Conservation (phyloP, 2,329 filamentous ascomycete species). For the Hypoxylon sp. region DNA sequence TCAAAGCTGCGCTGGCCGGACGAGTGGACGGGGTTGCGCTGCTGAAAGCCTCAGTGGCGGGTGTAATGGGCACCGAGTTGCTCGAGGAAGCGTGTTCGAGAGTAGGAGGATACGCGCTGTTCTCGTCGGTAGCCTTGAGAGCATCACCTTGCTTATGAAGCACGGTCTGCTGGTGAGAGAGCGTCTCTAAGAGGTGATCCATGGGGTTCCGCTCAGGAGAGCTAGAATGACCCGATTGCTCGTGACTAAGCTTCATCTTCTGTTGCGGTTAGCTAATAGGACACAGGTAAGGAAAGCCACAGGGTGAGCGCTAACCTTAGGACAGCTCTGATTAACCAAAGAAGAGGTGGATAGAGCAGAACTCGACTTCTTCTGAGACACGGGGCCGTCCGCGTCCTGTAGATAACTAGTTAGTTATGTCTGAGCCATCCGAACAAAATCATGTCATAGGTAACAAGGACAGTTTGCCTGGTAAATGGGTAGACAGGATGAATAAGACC, state of each 20-base stretch:
- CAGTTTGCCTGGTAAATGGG: neutral
- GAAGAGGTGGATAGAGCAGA: slow-evolving; percentile 67
- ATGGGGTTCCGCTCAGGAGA: slow-evolving; percentile 67
- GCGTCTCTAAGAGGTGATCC: slow-evolving; percentile 80
- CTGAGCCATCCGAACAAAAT: slow-evolving; percentile 4
- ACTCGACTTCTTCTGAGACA: slow-evolving; percentile 61
- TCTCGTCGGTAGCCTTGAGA: slow-evolving; percentile 61
- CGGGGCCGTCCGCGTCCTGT: slow-evolving; percentile 47
- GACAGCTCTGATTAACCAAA: slow-evolving; percentile 67
- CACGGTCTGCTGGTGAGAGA: slow-evolving; percentile 78
- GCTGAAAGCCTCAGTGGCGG: slow-evolving; percentile 69
- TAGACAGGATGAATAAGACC: slow-evolving; percentile 24
- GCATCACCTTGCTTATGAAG: slow-evolving; percentile 72
- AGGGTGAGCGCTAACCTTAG: slow-evolving; percentile 62
- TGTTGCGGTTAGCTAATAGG: slow-evolving; percentile 49
- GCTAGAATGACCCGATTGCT: slow-evolving; percentile 52
- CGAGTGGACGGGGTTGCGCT: slow-evolving; percentile 65
- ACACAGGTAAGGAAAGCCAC: neutral
- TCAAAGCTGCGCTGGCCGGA: slow-evolving; percentile 66
- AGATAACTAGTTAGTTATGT: slow-evolving; percentile 17
- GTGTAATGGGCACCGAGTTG: slow-evolving; percentile 74
- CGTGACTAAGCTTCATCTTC: slow-evolving; percentile 66
- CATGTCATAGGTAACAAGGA: slow-evolving; percentile 10
- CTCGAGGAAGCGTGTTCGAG: slow-evolving; percentile 67
- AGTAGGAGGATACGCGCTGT: slow-evolving; percentile 53